Evolutionary conservation across 2,329 filamentous ascomycete species (phyloP).

Genomic region (Dactylellina cionopaga): DNA sequence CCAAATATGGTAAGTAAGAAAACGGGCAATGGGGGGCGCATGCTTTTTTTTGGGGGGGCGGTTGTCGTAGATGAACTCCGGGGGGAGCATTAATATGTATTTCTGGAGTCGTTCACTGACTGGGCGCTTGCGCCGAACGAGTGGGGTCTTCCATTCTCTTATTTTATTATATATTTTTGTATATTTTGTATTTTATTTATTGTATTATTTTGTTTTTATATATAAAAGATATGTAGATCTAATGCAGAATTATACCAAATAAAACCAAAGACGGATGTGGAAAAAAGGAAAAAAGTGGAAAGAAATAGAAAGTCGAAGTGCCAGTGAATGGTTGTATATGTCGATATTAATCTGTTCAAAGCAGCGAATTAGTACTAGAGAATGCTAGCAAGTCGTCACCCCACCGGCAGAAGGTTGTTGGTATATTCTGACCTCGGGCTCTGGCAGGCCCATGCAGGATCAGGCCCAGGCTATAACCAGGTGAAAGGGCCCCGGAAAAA

Average conservation of each 20-base stretch:
- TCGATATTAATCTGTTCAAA: no score
- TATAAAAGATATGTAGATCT: no score
- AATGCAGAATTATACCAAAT: no score
- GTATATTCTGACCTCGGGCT: no score
- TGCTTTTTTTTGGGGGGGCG: slow-evolving; percentile 24
- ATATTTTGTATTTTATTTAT: no score
- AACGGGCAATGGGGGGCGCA: slow-evolving; percentile 35
- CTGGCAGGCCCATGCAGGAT: no score
- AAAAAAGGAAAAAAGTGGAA: slow-evolving; percentile 13
- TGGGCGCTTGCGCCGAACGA: slow-evolving; percentile 32
- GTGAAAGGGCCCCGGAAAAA: slow-evolving; percentile 11
- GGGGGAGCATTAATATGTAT: background rate
- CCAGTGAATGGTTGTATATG: background rate
- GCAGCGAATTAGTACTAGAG: no score
- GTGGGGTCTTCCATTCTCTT: no score
- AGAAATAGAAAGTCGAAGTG: slow-evolving; percentile 10
- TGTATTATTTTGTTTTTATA: no score
- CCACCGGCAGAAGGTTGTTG: background rate
- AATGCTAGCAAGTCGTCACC: slow-evolving; percentile 48
- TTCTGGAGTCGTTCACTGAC: slow-evolving; percentile 15
- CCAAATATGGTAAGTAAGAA: slow-evolving; percentile 48
- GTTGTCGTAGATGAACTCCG: background rate
- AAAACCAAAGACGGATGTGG: background rate
- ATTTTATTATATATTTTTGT: no score
- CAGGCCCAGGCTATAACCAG: slow-evolving; percentile 23